These are phyloP conservation scores for Isabelozyma pseudorhagii DNA, from an alignment of 805 yeast species.

Conservation along the genomic window DNA sequence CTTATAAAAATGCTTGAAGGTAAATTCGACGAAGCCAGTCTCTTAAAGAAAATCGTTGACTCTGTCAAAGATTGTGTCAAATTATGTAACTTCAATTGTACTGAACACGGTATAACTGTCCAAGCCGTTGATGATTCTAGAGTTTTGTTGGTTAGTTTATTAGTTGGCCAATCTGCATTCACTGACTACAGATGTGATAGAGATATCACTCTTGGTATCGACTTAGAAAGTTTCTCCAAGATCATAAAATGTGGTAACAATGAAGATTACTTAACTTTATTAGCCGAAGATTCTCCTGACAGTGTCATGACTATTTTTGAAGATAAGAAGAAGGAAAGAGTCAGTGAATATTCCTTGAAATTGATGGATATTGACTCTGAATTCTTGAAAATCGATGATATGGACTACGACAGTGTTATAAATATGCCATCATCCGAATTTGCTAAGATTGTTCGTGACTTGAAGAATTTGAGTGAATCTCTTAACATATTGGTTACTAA, in stretches of 20 bases:
- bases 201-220: constrained; percentile 87
- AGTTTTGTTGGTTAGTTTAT: constrained; percentile 83
- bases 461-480: constrained; percentile 83
- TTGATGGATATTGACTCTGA: constrained; percentile 97
- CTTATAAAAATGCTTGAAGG: constrained; percentile 80
- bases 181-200: constrained; percentile 93
- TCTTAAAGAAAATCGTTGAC: constrained; percentile 88
- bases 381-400: constrained; percentile 87
- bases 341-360: constrained; percentile 86
- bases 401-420: constrained; percentile 83
- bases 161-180: constrained; percentile 86
- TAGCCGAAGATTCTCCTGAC: constrained; percentile 89
- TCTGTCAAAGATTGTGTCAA: constrained; percentile 93
- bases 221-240: constrained; percentile 81
- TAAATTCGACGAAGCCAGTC: constrained; percentile 87
- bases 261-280: constrained; percentile 80
- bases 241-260: constrained; percentile 89
- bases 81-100: constrained; percentile 93
- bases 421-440: constrained; percentile 87
- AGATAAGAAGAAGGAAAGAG: constrained; percentile 85
- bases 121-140: constrained; percentile 98
- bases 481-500: constrained; percentile 83
- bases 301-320: constrained; percentile 79
- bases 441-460: constrained; percentile 84
- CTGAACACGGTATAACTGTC: constrained; percentile 90